Evolutionary conservation across 345 rosid species (phyloP).

Genomic region (Eucalyptus caleyi): DNA sequence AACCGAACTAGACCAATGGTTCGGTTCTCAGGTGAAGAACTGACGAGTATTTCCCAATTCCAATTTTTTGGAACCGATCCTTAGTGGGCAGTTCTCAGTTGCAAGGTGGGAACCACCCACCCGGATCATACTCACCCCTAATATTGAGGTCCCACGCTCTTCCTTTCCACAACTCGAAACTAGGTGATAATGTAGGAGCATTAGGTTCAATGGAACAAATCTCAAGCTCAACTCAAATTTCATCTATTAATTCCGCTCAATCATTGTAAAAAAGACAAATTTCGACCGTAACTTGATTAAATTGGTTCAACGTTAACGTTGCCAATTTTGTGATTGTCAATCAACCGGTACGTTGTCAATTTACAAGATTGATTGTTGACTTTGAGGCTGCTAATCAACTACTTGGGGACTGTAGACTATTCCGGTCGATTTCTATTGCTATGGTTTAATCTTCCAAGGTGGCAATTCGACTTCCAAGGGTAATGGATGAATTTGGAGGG

Average conservation of each 20-base stretch:
- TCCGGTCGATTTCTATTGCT: not conserved
- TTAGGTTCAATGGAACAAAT: not conserved
- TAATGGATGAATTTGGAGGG: not conserved
- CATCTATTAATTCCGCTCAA: not conserved
- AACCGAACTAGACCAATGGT: no score
- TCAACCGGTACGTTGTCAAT: not conserved
- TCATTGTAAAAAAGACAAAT: no score
- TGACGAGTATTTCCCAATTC: no score
- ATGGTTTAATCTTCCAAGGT: not conserved
- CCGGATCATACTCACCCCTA: no score
- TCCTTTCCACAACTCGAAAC: no score
- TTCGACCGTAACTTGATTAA: no score
- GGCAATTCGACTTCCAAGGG: not conserved
- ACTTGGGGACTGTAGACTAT: not conserved
- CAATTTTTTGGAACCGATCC: fast-evolving
- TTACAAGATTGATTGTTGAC: not conserved
- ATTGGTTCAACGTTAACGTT: not conserved
- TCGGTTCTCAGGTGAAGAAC: no score
- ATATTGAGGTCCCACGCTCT: no score
- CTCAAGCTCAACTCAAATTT: not conserved
- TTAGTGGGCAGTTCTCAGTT: no score
- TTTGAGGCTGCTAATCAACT: not conserved
- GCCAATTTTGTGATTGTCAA: not conserved
- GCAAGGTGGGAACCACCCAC: no score
- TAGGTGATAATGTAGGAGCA: not conserved